Evolutionary conservation across 768 basidiomycete species (phyloP).

Genomic region (Kwoniella sp.): DNA sequence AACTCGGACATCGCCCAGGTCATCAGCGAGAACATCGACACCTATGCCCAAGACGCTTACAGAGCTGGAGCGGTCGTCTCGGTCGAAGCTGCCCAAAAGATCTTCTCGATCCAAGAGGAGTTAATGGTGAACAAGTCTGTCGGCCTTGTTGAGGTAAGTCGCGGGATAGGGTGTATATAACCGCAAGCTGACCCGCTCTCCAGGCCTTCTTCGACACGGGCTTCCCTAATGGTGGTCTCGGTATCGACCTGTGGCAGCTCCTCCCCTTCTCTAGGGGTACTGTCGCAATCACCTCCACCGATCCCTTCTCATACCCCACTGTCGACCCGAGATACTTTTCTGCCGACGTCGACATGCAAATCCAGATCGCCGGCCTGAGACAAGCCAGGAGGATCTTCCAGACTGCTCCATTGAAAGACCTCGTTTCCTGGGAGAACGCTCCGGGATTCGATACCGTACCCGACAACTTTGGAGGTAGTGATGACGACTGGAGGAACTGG

Average conservation of each 20-base stretch:
- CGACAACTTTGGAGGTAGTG: constrained; percentile 8
- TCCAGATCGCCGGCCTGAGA: constrained; percentile 55
- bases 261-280: constrained; percentile 55
- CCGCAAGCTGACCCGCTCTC: not conserved
- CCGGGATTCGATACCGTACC: constrained; percentile 52
- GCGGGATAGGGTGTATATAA: not conserved
- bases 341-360: constrained; percentile 42
- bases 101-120: constrained; percentile 36
- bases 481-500: constrained; percentile 15
- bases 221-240: constrained; percentile 24
- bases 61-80: constrained; percentile 35
- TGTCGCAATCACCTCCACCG: constrained; percentile 61
- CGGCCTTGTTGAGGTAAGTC: constrained; percentile 44
- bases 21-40: constrained; percentile 21
- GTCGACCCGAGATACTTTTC: constrained; percentile 65
- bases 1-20: constrained; percentile 24
- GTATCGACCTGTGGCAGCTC: constrained; percentile 41
- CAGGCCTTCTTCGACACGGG: constrained; percentile 17
- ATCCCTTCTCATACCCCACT: constrained; percentile 60
- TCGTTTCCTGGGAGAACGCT: constrained; percentile 54
- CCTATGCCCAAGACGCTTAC: constrained; percentile 17
- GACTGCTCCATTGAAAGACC: constrained; percentile 56
- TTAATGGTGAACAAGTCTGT: constrained; percentile 31
- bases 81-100: constrained; percentile 32
- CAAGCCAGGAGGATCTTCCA: constrained; percentile 59